phyloP scores from a whole-genome alignment of 345 rosid species.

The Trapa incisa region DNA sequence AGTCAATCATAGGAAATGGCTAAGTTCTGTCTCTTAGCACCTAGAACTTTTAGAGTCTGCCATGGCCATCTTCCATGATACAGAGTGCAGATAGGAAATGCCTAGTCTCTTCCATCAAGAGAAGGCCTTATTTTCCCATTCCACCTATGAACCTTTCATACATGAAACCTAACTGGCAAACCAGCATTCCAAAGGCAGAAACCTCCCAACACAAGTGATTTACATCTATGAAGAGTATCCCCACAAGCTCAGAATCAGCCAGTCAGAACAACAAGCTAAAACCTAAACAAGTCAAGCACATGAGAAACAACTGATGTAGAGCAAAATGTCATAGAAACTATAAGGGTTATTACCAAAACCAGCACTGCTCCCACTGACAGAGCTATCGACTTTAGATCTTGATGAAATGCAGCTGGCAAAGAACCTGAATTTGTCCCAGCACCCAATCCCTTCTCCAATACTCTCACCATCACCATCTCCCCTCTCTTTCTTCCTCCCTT shows the following conservation, averaged over 20 bases:
- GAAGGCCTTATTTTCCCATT: no score
- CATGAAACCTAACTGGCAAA: no score
- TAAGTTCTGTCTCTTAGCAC: no score
- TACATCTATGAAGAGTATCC: neutral
- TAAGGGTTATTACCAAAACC: slow-evolving; percentile 21
- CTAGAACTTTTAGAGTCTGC: no score
- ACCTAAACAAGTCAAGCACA: neutral
- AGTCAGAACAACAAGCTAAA: neutral
- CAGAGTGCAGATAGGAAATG: no score
- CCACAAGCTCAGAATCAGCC: neutral
- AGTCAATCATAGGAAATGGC: neutral
- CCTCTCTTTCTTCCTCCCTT: slow-evolving; percentile 21
- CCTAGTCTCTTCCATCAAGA: neutral
- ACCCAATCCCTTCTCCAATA: slow-evolving; percentile 36
- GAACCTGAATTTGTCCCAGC: slow-evolving; percentile 47
- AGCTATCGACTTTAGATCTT: slow-evolving; percentile 75
- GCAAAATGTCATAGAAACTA: neutral
- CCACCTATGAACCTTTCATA: no score
- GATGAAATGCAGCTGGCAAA: slow-evolving; percentile 54
- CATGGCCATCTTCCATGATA: no score
- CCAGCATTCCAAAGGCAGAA: neutral
- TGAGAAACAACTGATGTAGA: neutral
- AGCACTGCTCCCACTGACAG: slow-evolving; percentile 39
- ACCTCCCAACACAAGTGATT: neutral
- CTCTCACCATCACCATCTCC: slow-evolving; percentile 3